Conservation (phyloP, 2,329 filamentous ascomycete genomes). For the Thermothelomyces thermophilus region DNA sequence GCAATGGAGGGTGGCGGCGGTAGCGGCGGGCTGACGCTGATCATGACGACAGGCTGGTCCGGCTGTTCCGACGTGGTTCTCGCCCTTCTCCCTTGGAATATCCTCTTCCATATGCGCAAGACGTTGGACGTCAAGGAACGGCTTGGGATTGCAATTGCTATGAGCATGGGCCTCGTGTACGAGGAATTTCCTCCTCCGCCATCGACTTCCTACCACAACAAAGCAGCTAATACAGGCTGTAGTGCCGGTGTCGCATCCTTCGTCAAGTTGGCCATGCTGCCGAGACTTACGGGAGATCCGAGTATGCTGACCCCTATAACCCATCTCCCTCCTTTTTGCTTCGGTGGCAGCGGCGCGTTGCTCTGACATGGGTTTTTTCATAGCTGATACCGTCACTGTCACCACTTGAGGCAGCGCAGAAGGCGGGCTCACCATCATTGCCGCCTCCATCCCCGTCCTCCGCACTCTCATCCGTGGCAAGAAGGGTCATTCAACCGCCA, state of each 20-base stretch:
- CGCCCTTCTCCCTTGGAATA: conserved; percentile 10
- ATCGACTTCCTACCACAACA: neutral
- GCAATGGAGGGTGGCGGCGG: accelerated
- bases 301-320: no score
- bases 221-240: neutral
- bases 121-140: conserved; percentile 26
- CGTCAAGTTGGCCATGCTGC: conserved; percentile 18
- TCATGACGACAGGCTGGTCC: conserved; percentile 10
- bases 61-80: conserved; percentile 8
- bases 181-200: neutral
- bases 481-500: neutral
- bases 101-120: conserved; percentile 3
- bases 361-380: neutral
- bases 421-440: conserved; percentile 28
- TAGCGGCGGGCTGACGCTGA: neutral
- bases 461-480: conserved; percentile 14
- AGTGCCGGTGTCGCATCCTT: conserved; percentile 13
- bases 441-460: conserved; percentile 29
- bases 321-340: no score
- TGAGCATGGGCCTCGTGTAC: conserved; percentile 31
- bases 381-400: conserved; percentile 15
- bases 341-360: neutral
- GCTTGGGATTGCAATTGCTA: conserved; percentile 27
- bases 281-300: conserved; percentile 9
- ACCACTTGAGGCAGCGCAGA: conserved; percentile 25